These are phyloP conservation scores for Eucalyptus regnans DNA, from an alignment of 345 rosid species.

Conservation along the genomic window DNA sequence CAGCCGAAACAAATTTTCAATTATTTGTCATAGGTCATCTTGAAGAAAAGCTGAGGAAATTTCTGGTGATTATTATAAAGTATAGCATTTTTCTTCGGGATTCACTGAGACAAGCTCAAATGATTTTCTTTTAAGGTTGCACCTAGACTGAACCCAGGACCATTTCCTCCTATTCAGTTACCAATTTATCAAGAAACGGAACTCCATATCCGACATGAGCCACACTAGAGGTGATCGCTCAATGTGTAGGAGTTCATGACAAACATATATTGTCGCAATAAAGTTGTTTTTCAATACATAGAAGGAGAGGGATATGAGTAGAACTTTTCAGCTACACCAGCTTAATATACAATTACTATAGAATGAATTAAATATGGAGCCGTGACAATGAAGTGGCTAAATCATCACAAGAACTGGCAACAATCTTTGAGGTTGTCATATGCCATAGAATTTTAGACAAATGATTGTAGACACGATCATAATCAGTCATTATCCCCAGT, in stretches of 20 bases:
- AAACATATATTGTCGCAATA: rapidly evolving
- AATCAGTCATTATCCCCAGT: not conserved
- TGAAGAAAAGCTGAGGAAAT: not conserved
- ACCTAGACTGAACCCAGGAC: not conserved
- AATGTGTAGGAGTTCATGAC: not conserved
- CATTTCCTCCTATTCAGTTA: not conserved
- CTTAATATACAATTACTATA: not conserved
- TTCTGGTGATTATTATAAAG: not conserved
- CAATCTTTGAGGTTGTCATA: not conserved
- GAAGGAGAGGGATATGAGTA: not conserved
- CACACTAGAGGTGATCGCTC: not conserved
- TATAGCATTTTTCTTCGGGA: not conserved
- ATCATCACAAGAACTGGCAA: not conserved
- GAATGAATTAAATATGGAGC: not conserved
- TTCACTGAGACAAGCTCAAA: not conserved
- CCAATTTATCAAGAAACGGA: not conserved
- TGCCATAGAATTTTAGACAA: not conserved
- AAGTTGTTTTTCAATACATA: too few species aligned
- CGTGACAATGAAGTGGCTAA: not conserved
- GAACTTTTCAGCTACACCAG: not conserved
- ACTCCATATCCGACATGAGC: not conserved
- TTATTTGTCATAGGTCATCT: not conserved
- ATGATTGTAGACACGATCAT: not conserved
- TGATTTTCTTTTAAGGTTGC: not conserved
- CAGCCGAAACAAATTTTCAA: not conserved